Percentiles rank a stretch among this genome's conserved stretches.
Conservation (phyloP, 1,284 basidiomycete species). For the Sparassis latifolia region DNA sequence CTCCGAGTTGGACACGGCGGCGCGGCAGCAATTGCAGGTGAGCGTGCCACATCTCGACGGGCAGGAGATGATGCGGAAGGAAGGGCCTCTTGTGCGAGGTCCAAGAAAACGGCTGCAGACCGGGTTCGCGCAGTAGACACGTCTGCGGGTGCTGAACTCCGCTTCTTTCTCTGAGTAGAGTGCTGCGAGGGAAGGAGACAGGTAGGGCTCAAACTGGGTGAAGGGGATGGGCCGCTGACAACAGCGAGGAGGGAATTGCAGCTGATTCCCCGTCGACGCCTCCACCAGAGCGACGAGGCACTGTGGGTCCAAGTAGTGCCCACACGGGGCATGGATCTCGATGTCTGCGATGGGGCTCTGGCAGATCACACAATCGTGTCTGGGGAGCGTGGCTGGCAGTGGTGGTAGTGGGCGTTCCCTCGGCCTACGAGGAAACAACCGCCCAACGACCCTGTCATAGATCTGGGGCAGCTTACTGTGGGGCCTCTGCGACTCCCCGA, state of each 20-base stretch:
- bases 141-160: slow-evolving; percentile 24
- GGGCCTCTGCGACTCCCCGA: too few relatives aligned
- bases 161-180: slow-evolving; percentile 20
- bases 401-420: too few relatives aligned
- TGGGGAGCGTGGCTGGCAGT: not conserved
- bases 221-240: slow-evolving; percentile 26
- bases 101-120: slow-evolving; percentile 31
- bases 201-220: slow-evolving; percentile 15
- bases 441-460: too few relatives aligned
- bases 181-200: slow-evolving; percentile 14
- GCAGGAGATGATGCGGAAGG: slow-evolving; percentile 10
- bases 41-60: slow-evolving; percentile 12
- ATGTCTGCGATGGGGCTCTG: slow-evolving; percentile 9
- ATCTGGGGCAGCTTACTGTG: too few relatives aligned
- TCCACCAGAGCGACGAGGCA: slow-evolving; percentile 28
- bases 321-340: slow-evolving; percentile 24
- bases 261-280: slow-evolving; percentile 26
- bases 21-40: slow-evolving; percentile 21
- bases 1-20: slow-evolving; percentile 9
- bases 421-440: too few relatives aligned
- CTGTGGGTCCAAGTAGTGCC: slow-evolving; percentile 25
- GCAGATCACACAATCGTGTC: slow-evolving; percentile 20
- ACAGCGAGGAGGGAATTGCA: slow-evolving; percentile 30
- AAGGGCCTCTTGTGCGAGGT: slow-evolving; percentile 8
- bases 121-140: slow-evolving; percentile 31